Conservation (phyloP, 129 eudicot genomes). For the Lonicera japonica region DNA sequence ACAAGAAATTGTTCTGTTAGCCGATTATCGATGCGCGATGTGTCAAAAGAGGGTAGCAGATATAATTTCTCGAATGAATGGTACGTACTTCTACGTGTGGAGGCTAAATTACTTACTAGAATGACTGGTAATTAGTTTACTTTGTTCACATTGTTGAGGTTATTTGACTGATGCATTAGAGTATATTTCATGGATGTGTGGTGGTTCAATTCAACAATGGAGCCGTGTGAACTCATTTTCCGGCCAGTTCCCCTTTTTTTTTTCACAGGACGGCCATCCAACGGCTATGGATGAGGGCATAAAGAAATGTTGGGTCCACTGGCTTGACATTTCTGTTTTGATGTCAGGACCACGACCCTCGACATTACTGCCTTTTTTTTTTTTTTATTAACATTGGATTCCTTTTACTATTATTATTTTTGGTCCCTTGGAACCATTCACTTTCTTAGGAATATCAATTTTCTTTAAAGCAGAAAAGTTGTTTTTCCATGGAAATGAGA, state of each 20-base stretch:
- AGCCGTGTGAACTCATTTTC: not conserved
- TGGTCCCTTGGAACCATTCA: slow-evolving; percentile 1
- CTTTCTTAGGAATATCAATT: not conserved
- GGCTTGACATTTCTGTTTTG: not conserved
- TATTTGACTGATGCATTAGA: slow-evolving; percentile 1
- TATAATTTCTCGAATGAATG: slow-evolving; percentile 61
- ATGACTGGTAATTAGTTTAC: too few species aligned
- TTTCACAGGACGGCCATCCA: not conserved
- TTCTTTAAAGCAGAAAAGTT: too few species aligned
- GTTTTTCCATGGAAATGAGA: too few species aligned
- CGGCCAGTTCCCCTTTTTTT: not conserved
- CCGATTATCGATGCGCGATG: slow-evolving; percentile 58
- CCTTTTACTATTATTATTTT: slow-evolving; percentile 4
- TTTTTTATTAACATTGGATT: slow-evolving; percentile 17
- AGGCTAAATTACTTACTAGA: too few species aligned
- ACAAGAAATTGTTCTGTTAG: slow-evolving; percentile 74
- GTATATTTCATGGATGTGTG: not conserved
- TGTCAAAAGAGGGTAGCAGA: slow-evolving; percentile 74
- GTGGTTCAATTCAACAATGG: not conserved
- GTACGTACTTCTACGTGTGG: slow-evolving; percentile 22
- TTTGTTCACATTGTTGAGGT: slow-evolving; percentile 9
- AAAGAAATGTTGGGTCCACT: not conserved
- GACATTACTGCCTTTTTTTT: not conserved
- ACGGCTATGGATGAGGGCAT: not conserved
- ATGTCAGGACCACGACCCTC: not conserved